These are phyloP conservation scores for Pseudocohnilembus persalinus DNA, from an alignment of 169 alveolate genomes.

Conservation along the genomic window DNA sequence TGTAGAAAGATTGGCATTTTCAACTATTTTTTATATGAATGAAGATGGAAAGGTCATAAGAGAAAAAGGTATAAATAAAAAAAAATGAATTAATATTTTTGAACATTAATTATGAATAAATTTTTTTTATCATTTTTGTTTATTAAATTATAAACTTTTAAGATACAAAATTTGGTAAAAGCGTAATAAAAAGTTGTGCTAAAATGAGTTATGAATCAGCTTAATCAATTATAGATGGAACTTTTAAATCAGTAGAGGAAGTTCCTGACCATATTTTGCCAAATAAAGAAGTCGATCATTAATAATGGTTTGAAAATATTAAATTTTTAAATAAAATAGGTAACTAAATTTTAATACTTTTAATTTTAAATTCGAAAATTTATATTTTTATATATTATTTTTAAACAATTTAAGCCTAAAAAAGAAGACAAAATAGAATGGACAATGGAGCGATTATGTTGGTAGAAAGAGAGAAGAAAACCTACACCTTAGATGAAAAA, in stretches of 20 bases:
- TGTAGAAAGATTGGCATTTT: constrained; percentile 85
- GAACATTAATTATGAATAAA: too few relatives aligned
- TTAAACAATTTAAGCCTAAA: constrained; percentile 2
- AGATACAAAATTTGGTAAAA: constrained; percentile 53
- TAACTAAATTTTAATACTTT: background rate
- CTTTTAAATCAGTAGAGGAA: constrained; percentile 47
- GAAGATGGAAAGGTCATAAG: constrained; percentile 65
- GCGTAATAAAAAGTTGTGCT: constrained; percentile 72
- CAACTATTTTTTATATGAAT: constrained; percentile 80
- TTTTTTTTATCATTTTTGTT: too few relatives aligned
- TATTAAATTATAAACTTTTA: constrained; percentile 51
- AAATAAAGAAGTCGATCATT: constrained; percentile 44
- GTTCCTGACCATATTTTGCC: constrained; percentile 55
- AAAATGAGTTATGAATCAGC: constrained; percentile 69
- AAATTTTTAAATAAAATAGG: constrained; percentile 57
- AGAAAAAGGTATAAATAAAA: too few relatives aligned
- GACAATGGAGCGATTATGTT: constrained; percentile 70
- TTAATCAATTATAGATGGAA: constrained; percentile 52
- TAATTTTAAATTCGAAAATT: too few relatives aligned
- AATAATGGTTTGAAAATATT: constrained; percentile 60
- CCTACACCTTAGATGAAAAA: constrained; percentile 55
- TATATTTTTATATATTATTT: too few relatives aligned
- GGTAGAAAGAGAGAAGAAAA: constrained; percentile 62
- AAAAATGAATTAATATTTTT: too few relatives aligned
- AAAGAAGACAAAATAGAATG: constrained; percentile 67